phyloP scores from a whole-genome alignment of 1,139 yeast genomes.

The Chernovozyma aurita region DNA sequence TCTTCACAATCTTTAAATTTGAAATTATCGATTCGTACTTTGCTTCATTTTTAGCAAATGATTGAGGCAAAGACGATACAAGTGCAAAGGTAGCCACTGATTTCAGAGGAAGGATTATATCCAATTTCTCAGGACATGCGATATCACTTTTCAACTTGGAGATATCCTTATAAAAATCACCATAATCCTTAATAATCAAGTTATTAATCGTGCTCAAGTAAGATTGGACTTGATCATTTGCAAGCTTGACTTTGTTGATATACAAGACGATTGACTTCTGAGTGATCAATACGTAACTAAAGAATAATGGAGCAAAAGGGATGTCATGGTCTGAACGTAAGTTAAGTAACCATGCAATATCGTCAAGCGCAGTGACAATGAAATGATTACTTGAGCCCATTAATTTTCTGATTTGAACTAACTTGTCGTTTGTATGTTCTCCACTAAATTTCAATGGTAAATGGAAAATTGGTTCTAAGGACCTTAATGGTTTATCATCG shows the following conservation, averaged over 20 bases:
- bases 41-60: conserved; percentile 22
- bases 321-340: conserved; percentile 42
- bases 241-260: conserved; percentile 32
- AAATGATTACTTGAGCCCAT: conserved; percentile 13
- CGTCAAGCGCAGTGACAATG: conserved; percentile 45
- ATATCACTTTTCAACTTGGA: conserved; percentile 14
- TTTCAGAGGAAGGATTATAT: conserved; percentile 33
- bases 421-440: conserved; percentile 30
- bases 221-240: conserved; percentile 12
- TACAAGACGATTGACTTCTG: conserved; percentile 28
- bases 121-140: conserved; percentile 15
- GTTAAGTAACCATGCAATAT: conserved; percentile 53
- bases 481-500: conserved; percentile 32
- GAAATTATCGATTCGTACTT: conserved; percentile 32
- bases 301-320: conserved; percentile 49
- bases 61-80: conserved; percentile 24
- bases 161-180: conserved; percentile 29
- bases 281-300: conserved; percentile 40
- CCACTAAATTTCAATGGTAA: conserved; percentile 43
- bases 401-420: conserved; percentile 22
- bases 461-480: conserved; percentile 35
- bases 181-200: conserved; percentile 27
- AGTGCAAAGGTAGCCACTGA: conserved; percentile 32
- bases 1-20: conserved; percentile 34
- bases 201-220: conserved; percentile 26